A percentile compares a stretch with the other conserved stretches of the same genome.
Evolutionary conservation across 169 alveolate species (phyloP).

Genomic region (Eimeria necatrix): DNA sequence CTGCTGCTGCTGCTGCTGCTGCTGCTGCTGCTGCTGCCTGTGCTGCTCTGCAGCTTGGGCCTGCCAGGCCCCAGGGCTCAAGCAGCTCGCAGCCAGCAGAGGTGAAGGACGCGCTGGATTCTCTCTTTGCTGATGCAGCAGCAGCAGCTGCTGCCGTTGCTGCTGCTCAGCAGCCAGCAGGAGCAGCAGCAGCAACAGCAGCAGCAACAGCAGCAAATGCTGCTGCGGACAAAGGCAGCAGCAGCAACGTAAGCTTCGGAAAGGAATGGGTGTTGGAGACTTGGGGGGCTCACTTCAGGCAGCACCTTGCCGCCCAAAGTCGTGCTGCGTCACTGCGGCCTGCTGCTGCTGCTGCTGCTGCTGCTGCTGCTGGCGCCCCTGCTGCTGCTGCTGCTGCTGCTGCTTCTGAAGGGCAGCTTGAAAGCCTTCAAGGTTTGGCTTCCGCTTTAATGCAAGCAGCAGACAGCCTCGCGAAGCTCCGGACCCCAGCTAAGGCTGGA

Average conservation of each 20-base stretch:
- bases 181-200: neutral
- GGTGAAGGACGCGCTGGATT: neutral
- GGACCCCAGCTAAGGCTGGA: neutral
- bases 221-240: neutral
- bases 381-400: too few species aligned
- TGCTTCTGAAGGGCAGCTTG: neutral
- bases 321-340: neutral
- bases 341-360: neutral
- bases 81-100: neutral
- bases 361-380: too few species aligned
- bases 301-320: neutral
- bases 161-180: too few species aligned
- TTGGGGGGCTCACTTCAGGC: slow-evolving; percentile 3
- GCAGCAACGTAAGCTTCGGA: neutral
- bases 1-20: neutral
- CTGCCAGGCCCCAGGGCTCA: neutral
- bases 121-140: neutral
- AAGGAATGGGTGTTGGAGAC: neutral
- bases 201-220: slow-evolving; percentile 12
- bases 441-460: slow-evolving; percentile 14
- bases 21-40: neutral
- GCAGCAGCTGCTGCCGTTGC: slow-evolving; percentile 8
- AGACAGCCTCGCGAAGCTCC: slow-evolving; percentile 23
- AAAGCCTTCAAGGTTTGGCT: neutral
- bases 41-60: neutral